Percentiles rank a stretch among this genome's conserved stretches.
phyloP scores from a whole-genome alignment of 1,284 basidiomycete species.

The Cryptococcus hybrid region DNA sequence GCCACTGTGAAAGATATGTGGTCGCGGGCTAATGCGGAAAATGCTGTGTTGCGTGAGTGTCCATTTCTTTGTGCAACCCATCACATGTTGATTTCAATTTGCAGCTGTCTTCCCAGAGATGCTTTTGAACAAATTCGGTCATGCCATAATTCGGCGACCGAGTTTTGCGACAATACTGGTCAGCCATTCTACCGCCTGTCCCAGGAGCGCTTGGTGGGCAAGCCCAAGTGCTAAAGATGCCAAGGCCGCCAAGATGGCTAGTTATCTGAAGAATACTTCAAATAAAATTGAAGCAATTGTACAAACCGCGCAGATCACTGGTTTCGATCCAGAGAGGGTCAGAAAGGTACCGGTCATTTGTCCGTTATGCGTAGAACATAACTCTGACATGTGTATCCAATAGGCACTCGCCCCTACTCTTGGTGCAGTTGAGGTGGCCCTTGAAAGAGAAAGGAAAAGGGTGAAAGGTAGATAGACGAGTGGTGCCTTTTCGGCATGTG shows the following conservation, averaged over 20 bases:
- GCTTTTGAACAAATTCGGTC: conserved; percentile 76
- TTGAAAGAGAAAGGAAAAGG: conserved; percentile 46
- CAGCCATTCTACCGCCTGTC: conserved; percentile 72
- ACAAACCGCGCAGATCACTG: conserved; percentile 60
- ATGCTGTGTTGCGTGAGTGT: conserved; percentile 26
- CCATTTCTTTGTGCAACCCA: neutral
- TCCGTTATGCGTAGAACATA: neutral
- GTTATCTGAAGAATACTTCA: conserved; percentile 70
- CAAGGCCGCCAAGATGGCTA: conserved; percentile 80
- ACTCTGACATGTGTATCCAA: neutral
- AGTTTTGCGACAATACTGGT: conserved; percentile 98
- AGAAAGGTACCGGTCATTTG: conserved; percentile 59
- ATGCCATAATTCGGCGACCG: conserved; percentile 88
- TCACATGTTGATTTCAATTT: conserved; percentile 4
- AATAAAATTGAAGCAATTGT: conserved; percentile 78
- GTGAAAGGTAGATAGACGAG: neutral
- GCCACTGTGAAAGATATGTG: conserved; percentile 39
- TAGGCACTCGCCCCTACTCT: conserved; percentile 79
- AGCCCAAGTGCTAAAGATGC: conserved; percentile 57
- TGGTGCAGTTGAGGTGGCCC: conserved; percentile 72
- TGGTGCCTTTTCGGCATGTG: no score
- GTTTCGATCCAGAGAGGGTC: conserved; percentile 64
- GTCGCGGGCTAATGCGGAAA: conserved; percentile 34
- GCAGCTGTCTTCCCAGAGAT: conserved; percentile 75
- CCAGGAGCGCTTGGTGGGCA: conserved; percentile 55